Conservation (phyloP, 805 yeast species). For the Yamadazyma philogaea region DNA sequence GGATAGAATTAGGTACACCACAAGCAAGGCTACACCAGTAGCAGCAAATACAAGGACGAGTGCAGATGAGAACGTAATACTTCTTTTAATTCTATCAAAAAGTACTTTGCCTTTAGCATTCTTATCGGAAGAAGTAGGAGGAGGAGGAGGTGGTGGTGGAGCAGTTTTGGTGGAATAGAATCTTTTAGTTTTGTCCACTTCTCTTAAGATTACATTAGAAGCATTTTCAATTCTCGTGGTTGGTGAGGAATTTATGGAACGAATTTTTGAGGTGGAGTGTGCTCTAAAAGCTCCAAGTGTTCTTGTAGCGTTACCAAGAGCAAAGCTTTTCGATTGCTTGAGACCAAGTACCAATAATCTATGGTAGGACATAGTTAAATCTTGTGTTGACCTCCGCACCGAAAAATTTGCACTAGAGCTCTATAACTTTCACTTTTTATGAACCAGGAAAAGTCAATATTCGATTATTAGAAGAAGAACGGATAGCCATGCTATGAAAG, state of each 20-base stretch:
- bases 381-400: conserved; percentile 12
- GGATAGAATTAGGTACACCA: conserved; percentile 70
- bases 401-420: conserved; percentile 10
- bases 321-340: neutral
- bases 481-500: neutral
- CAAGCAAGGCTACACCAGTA: conserved; percentile 60
- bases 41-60: conserved; percentile 66
- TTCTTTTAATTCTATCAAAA: conserved; percentile 49
- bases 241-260: no score
- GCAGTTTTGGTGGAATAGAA: conserved; percentile 19
- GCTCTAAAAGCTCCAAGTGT: neutral
- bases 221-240: neutral
- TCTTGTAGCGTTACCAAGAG: neutral
- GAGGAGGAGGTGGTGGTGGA: conserved; percentile 42
- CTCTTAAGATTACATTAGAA: neutral
- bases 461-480: neutral
- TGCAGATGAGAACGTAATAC: conserved; percentile 60
- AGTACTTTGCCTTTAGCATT: conserved; percentile 40
- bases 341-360: conserved; percentile 1
- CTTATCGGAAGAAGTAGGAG: conserved; percentile 32
- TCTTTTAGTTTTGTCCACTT: neutral
- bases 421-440: neutral
- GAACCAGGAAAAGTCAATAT: neutral
- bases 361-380: neutral
- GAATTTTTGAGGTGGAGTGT: neutral